phyloP scores from a whole-genome alignment of 1,284 basidiomycete species.

The Neolentinus lepideus region DNA sequence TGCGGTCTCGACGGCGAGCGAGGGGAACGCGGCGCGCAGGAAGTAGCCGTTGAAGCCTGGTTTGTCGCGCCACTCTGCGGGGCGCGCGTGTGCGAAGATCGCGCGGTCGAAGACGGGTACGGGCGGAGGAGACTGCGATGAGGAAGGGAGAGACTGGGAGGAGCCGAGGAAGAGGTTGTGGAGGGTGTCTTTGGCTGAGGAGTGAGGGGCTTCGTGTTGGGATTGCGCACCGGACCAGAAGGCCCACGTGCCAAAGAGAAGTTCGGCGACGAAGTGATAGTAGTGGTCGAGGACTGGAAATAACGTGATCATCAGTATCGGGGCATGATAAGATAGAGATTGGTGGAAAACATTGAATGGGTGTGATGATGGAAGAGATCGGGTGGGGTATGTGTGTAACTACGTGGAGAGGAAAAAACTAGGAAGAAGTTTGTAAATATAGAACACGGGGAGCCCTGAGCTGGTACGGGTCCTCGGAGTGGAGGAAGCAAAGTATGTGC shows the following conservation, averaged over 20 bases:
- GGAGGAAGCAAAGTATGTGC: background rate
- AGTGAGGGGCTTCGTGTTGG: background rate
- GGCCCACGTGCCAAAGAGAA: constrained; percentile 66
- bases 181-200: background rate
- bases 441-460: background rate
- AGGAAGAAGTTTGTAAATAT: background rate
- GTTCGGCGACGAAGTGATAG: constrained; percentile 78
- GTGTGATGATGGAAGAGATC: background rate
- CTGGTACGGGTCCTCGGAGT: background rate
- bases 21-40: constrained; percentile 70
- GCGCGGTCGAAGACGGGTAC: constrained; percentile 54
- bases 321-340: background rate
- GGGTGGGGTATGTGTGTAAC: background rate
- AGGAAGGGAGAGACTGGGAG: constrained; percentile 9
- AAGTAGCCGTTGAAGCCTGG: constrained; percentile 72
- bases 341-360: background rate
- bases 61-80: constrained; percentile 62
- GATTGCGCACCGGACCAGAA: constrained; percentile 54
- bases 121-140: constrained; percentile 20
- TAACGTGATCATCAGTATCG: background rate
- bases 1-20: constrained; percentile 57
- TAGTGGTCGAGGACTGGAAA: constrained; percentile 65
- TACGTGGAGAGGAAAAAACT: background rate
- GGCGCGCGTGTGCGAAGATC: constrained; percentile 57
- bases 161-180: constrained; percentile 1